Base-by-base conservation (phyloP, 75 land plant species). In the Cupressus sempervirens region DNA sequence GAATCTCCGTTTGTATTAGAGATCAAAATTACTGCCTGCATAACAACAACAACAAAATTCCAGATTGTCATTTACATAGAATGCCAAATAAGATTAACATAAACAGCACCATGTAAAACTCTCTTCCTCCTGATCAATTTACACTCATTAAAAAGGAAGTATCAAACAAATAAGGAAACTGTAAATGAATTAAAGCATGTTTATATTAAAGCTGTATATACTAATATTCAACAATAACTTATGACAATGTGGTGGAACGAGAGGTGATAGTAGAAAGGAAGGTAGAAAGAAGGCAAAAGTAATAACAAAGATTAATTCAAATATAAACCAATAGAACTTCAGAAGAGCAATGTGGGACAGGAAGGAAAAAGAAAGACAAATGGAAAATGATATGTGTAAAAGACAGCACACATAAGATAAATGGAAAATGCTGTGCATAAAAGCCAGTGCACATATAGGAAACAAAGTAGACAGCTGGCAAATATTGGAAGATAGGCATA, bases 1-100 rank as follows among this genome's bases (percentile, higher is more conserved):
- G 29, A 26, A 79, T 41, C n/a, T 45, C 81, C 81, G 45, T 45
- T 79, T 41, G 45, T 46, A 79, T 41, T 79, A 41, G 3, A 79
- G 30, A 45, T 45, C n/a, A 79, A 43, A 79, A 79, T 23, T 36
- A 79, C 45, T 79, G 48, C 81, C 81, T 79, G 81, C 50, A 79
- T 29, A 79, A 45, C 81, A 45, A 3, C n/a, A 23, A 79, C 46
- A 45, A 43, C 9, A 6, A 18, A 38, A 36, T 79, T n/a, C 29
- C n/a, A 23, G 8, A 9, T 79, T 43, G 13, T 41, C 81, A 43
- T 45, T 45, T 11, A 29, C 48, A 45, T 41, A 41, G n/a, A 79
- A 79, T 12, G 12, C 30, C 3, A 41, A 20, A 43, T 41, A 76
- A 36, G 43, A 36, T 14, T 36, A 40, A 9, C 41, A 36, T 45